Percentiles rank a stretch among this genome's conserved stretches.
phyloP scores from a whole-genome alignment of 257 asterid genomes.

The Salvia hispanica region DNA sequence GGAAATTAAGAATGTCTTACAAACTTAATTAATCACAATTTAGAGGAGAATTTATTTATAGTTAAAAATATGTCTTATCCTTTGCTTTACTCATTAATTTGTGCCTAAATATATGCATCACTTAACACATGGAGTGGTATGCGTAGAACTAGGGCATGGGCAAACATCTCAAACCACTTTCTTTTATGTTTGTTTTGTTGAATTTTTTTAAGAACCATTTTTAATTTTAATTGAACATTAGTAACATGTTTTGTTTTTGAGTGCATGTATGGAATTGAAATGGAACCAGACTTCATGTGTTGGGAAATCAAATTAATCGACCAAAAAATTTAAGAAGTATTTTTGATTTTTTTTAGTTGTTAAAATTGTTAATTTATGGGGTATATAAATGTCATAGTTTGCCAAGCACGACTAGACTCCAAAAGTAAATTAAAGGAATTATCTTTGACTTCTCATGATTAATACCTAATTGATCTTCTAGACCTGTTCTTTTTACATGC shows the following conservation, averaged over 20 bases:
- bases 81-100: not conserved
- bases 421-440: not conserved
- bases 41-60: constrained; percentile 39
- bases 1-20: not conserved
- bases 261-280: too few species aligned
- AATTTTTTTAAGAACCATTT: too few species aligned
- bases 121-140: constrained; percentile 40
- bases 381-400: not conserved
- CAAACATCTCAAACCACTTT: not conserved
- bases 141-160: constrained; percentile 22
- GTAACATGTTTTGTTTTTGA: too few species aligned
- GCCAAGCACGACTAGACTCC: not conserved
- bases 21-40: not conserved
- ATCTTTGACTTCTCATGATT: not conserved
- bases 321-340: not conserved
- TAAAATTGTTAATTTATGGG: not conserved
- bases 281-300: too few species aligned
- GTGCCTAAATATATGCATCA: constrained; percentile 42
- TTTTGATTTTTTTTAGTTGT: not conserved
- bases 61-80: not conserved
- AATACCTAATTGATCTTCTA: not conserved
- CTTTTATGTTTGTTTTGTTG: not conserved
- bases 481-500: not conserved
- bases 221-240: too few species aligned
- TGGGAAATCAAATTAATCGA: too few species aligned